phyloP scores from a whole-genome alignment of 192 early-diverging fungal species.

The Phycomyces blakesleeanus region DNA sequence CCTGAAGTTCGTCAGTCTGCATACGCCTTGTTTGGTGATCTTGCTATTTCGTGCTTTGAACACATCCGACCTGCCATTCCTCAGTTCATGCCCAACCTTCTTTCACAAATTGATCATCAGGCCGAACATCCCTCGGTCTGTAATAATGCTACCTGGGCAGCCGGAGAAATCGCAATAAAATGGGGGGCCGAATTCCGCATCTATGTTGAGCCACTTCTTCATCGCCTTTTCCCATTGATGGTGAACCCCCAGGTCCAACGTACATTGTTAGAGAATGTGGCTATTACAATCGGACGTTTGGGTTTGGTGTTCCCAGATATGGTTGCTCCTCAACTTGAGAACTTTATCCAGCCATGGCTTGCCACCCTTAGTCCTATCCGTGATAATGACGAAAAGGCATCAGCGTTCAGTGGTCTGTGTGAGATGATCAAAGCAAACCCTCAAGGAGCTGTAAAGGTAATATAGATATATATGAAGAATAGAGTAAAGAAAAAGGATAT shows the following conservation, averaged over 20 bases:
- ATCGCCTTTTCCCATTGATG: constrained; percentile 82
- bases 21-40: constrained; percentile 94
- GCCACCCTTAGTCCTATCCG: constrained; percentile 72
- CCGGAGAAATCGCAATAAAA: constrained; percentile 93
- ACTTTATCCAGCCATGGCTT: constrained; percentile 85
- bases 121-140: constrained; percentile 80
- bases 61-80: constrained; percentile 78
- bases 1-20: constrained; percentile 91
- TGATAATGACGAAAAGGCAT: constrained; percentile 96
- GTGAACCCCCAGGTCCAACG: constrained; percentile 61
- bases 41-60: constrained; percentile 87
- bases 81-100: constrained; percentile 75
- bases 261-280: constrained; percentile 91
- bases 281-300: constrained; percentile 95
- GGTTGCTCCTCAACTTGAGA: constrained; percentile 82
- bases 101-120: constrained; percentile 68
- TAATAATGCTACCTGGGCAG: constrained; percentile 99
- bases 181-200: constrained; percentile 71
- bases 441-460: constrained; percentile 64
- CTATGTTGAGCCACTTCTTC: constrained; percentile 78
- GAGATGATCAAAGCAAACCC: constrained; percentile 90
- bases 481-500: not conserved
- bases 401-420: constrained; percentile 94
- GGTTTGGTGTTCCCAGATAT: constrained; percentile 80
- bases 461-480: not conserved